These are phyloP conservation scores for Cystobasidiaceae sp. DNA, from an alignment of 1,284 basidiomycete species.

Conservation along the genomic window DNA sequence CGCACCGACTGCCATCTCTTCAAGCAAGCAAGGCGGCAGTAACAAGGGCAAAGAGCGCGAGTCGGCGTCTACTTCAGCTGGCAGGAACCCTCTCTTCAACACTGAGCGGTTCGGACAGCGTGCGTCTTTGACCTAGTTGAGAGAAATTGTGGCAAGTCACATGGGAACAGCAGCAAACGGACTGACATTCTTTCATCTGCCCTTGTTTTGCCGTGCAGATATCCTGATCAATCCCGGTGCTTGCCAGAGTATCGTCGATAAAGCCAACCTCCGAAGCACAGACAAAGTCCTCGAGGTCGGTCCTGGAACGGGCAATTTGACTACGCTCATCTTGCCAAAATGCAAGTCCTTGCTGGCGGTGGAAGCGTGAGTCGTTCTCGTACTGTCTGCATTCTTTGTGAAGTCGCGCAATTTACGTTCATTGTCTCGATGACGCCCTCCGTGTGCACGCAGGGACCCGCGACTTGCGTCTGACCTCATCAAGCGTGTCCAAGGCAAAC, in stretches of 20 bases:
- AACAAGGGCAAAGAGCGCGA: constrained; percentile 32
- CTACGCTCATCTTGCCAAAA: constrained; percentile 87
- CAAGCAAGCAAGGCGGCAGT: constrained; percentile 36
- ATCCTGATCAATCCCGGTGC: constrained; percentile 91
- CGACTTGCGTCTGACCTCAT: constrained; percentile 97
- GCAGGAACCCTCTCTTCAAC: constrained; percentile 42
- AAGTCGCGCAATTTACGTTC: background rate
- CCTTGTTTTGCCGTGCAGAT: constrained; percentile 56
- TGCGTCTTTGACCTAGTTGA: too few species aligned
- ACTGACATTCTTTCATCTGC: background rate
- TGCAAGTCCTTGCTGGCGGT: constrained; percentile 88
- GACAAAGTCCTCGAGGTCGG: constrained; percentile 97
- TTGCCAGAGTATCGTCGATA: constrained; percentile 59
- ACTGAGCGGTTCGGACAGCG: constrained; percentile 28
- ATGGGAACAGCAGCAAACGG: too few species aligned
- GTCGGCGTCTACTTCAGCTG: constrained; percentile 24
- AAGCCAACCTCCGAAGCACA: constrained; percentile 89
- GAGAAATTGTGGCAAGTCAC: too few species aligned
- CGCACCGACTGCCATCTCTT: constrained; percentile 59
- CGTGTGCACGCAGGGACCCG: constrained; percentile 69
- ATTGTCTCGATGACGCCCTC: background rate
- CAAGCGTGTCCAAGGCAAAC: constrained; percentile 96
- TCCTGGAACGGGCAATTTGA: constrained; percentile 96
- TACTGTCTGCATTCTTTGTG: background rate
- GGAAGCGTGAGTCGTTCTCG: constrained; percentile 51